A percentile compares a stretch with the other conserved stretches of the same genome.
Conservation (phyloP, 805 yeast genomes). For the Cyberlindnera maritima region DNA sequence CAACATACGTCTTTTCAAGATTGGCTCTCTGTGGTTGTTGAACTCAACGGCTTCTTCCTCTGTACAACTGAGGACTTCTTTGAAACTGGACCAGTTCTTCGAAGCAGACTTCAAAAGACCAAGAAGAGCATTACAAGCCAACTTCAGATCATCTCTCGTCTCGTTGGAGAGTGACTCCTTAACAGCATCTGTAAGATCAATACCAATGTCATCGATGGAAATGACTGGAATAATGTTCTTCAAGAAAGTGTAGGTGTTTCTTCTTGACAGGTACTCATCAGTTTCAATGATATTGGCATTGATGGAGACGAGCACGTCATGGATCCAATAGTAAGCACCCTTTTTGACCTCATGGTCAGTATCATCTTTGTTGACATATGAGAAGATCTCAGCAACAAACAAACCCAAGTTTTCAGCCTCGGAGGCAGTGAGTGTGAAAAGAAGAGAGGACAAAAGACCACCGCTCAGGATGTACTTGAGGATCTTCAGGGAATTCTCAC, state of each 20-base stretch:
- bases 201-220: constrained; percentile 60
- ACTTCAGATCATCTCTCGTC: constrained; percentile 71
- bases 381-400: constrained; percentile 58
- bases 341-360: constrained; percentile 31
- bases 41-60: constrained; percentile 39
- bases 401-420: constrained; percentile 85
- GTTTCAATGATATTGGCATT: constrained; percentile 29
- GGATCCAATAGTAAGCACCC: constrained; percentile 53
- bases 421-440: constrained; percentile 66
- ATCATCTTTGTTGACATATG: constrained; percentile 38
- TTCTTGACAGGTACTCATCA: constrained; percentile 69
- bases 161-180: constrained; percentile 51
- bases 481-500: constrained; percentile 38
- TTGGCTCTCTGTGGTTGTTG: constrained; percentile 12
- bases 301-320: constrained; percentile 36
- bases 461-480: constrained; percentile 47
- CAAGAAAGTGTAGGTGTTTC: constrained; percentile 76
- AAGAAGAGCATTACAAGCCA: constrained; percentile 69
- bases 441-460: constrained; percentile 50
- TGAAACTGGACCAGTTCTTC: constrained; percentile 46
- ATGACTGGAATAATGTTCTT: constrained; percentile 62
- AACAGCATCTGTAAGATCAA: constrained; percentile 44
- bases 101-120: constrained; percentile 62
- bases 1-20: constrained; percentile 14
- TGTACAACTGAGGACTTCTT: constrained; percentile 54